Evolutionary conservation across 148 eudicot genomes (phyloP).

Genomic region (Fallopia convolvulus): DNA sequence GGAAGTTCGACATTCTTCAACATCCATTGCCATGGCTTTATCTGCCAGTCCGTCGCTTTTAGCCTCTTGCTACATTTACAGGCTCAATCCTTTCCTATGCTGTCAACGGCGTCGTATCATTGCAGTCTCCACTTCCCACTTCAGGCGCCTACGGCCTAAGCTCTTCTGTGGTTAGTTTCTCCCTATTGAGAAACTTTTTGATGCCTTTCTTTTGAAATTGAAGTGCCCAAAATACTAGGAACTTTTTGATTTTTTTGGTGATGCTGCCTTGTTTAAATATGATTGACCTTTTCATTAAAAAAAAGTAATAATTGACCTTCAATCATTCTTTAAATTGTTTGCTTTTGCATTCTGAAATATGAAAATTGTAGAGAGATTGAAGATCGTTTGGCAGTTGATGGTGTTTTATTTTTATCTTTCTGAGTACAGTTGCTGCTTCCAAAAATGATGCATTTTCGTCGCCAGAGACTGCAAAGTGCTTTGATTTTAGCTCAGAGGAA

Average conservation of each 20-base stretch:
- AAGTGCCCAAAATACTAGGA: background rate
- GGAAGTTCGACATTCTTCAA: background rate
- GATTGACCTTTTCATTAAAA: background rate
- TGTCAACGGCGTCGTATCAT: constrained; percentile 38
- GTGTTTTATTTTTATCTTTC: background rate
- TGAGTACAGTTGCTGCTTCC: constrained; percentile 48
- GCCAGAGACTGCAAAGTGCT: constrained; percentile 63
- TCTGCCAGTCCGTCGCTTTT: constrained; percentile 40
- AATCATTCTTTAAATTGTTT: background rate
- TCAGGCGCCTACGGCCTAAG: constrained; percentile 24
- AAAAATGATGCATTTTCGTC: constrained; percentile 66
- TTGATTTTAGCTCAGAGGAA: constrained; percentile 80
- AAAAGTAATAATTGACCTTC: background rate
- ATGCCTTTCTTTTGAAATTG: background rate
- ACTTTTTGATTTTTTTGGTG: background rate
- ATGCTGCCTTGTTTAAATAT: background rate
- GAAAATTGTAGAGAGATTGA: background rate
- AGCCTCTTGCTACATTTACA: constrained; percentile 43
- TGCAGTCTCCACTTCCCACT: constrained; percentile 20
- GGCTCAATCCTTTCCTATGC: constrained; percentile 53
- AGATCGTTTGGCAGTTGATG: background rate
- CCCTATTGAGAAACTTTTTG: background rate
- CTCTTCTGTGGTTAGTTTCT: constrained; percentile 33
- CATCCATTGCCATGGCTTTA: constrained; percentile 41
- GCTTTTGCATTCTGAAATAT: background rate